Evolutionary conservation across 2,329 filamentous ascomycete species (phyloP).

Genomic region (Neocatenulostroma microsporum): DNA sequence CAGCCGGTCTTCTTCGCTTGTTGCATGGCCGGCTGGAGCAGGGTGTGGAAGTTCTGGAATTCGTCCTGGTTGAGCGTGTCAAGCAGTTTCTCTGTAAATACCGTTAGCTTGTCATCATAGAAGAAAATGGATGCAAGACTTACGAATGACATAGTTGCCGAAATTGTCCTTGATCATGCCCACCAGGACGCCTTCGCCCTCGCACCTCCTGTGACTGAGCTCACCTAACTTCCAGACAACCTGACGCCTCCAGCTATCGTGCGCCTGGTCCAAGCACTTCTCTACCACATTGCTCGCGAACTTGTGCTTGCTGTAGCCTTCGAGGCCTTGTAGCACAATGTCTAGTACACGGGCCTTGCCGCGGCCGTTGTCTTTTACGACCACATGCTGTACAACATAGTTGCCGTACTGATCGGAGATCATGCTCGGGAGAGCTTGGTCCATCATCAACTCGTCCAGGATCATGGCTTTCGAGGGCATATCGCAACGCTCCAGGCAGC

Average conservation of each 20-base stretch:
- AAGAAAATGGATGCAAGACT: slow-evolving; percentile 36
- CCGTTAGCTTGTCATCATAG: slow-evolving; percentile 11
- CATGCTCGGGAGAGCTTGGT: slow-evolving; percentile 47
- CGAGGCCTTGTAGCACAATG: slow-evolving; percentile 62
- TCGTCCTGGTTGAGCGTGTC: slow-evolving; percentile 36
- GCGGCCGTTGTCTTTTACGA: slow-evolving; percentile 64
- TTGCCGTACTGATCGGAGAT: slow-evolving; percentile 89
- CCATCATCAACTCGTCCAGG: slow-evolving; percentile 66
- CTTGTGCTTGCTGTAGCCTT: slow-evolving; percentile 84
- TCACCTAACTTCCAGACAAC: slow-evolving; percentile 58
- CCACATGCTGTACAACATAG: slow-evolving; percentile 91
- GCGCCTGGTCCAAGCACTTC: slow-evolving; percentile 71
- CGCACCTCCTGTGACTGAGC: slow-evolving; percentile 45
- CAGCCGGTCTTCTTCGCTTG: slow-evolving; percentile 36
- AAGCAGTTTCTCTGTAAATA: slow-evolving; percentile 66
- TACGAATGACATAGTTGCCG: slow-evolving; percentile 95
- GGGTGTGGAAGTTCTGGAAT: slow-evolving; percentile 34
- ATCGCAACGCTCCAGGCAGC: slow-evolving; percentile 77
- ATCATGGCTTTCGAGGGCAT: slow-evolving; percentile 60
- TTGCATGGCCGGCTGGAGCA: slow-evolving; percentile 38
- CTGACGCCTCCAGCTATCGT: slow-evolving; percentile 57
- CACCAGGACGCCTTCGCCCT: slow-evolving; percentile 59
- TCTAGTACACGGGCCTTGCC: slow-evolving; percentile 67
- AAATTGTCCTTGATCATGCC: slow-evolving; percentile 81
- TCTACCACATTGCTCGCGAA: slow-evolving; percentile 97